Conservation (phyloP, 495 filamentous ascomycete genomes). For the Tuber calosporum region DNA sequence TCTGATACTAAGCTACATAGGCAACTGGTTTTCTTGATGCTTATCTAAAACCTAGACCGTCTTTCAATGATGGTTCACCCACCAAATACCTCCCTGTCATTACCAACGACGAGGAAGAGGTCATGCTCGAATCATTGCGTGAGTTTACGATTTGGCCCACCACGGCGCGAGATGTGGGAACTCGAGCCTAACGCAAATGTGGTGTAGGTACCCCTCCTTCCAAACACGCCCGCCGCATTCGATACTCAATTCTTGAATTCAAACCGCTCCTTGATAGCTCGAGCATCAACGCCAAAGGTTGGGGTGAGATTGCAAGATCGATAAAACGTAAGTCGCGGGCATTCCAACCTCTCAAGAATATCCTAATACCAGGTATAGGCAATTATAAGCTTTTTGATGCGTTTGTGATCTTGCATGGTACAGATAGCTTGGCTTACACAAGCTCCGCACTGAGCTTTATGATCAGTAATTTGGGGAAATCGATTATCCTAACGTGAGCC, state of each 20-base stretch:
- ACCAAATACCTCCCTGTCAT: constrained; percentile 52
- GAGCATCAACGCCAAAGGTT: constrained; percentile 83
- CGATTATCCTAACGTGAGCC: constrained; percentile 66
- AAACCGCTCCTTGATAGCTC: constrained; percentile 80
- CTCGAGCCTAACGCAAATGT: neutral
- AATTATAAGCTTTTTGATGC: constrained; percentile 92
- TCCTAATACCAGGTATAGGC: constrained; percentile 24
- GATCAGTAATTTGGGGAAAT: constrained; percentile 85
- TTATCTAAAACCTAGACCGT: constrained; percentile 73
- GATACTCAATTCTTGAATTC: constrained; percentile 84
- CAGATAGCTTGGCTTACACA: constrained; percentile 86
- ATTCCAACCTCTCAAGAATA: neutral
- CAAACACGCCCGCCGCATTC: constrained; percentile 70
- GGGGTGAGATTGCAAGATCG: constrained; percentile 73
- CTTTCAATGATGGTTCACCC: constrained; percentile 81
- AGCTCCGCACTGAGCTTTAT: constrained; percentile 91
- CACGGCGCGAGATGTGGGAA: neutral
- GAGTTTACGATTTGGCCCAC: constrained; percentile 26
- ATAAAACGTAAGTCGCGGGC: constrained; percentile 44
- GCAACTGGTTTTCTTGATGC: constrained; percentile 75
- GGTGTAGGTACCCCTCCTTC: constrained; percentile 60
- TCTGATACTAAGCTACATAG: constrained; percentile 46
- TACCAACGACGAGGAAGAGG: constrained; percentile 43
- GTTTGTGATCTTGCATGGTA: constrained; percentile 95
- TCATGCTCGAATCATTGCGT: constrained; percentile 37